Evolutionary conservation across 495 filamentous ascomycete species (phyloP).

Genomic region (Neurospora sp.): DNA sequence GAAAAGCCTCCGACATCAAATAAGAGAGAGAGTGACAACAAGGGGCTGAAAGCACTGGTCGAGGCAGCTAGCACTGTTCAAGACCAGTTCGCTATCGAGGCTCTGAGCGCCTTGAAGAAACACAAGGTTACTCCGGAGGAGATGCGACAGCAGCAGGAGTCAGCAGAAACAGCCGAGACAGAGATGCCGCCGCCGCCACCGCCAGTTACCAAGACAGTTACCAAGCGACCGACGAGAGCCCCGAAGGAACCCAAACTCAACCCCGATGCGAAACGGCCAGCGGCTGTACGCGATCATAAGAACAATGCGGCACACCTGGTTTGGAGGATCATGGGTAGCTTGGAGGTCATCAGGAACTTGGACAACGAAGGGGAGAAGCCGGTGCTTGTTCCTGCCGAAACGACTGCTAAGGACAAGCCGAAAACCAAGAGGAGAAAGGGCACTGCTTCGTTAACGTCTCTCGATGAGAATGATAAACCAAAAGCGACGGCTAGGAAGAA

Average conservation of each 20-base stretch:
- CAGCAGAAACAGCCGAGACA: background rate
- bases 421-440: background rate
- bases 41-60: background rate
- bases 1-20: background rate
- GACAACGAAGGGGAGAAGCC: background rate
- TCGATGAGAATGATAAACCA: background rate
- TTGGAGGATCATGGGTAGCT: constrained; percentile 18
- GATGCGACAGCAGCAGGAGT: background rate
- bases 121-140: background rate
- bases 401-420: background rate
- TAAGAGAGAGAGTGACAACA: background rate
- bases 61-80: background rate
- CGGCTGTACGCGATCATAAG: constrained; percentile 25
- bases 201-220: background rate
- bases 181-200: constrained; percentile 3
- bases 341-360: background rate
- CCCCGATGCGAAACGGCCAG: constrained; percentile 23
- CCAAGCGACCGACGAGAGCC: background rate
- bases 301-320: constrained; percentile 26
- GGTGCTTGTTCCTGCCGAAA: background rate
- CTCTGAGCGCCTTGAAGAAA: background rate
- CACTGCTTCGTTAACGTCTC: background rate
- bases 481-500: background rate
- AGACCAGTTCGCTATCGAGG: background rate
- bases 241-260: constrained; percentile 16